Evolutionary conservation across 2,329 filamentous ascomycete species (phyloP), one percentile per base, ranked within the genome.

Genomic region (Scedosporium minutisporum): DNA sequence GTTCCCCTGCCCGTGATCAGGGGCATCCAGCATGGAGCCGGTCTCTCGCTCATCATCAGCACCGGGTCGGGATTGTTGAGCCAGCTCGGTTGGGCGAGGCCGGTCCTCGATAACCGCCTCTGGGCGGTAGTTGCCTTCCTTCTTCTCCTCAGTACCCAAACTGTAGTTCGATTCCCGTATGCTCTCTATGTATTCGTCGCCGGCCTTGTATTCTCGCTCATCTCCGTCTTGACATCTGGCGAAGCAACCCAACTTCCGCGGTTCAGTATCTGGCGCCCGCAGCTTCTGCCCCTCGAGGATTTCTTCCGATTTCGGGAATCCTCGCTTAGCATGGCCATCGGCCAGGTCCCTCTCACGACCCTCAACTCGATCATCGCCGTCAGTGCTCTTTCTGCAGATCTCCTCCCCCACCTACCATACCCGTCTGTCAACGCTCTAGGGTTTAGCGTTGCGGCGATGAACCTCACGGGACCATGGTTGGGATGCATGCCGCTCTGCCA

Each of bases 401-500:
- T 97, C 10, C 79, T 96, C 3, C 91, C 92, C 0, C 76, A 83
- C 1, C 74, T 88, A 3, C 82, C 83, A 0, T 67, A 87, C 0
- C 91, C 91, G 0, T 85, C 85, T 0, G 87, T 91, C 5, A 93
- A 91, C 0, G 80, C 86, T 0, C 80, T 97, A 33, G 93, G 93
- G 1, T 72, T 93, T 64, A 96, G 91, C 62, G 90, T 97, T 3
- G 87, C 88, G 0, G 69, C 80, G 1, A 96, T 96, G 85, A 97
- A 97, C 71, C 77, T 97, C 3, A 73, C 89, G 1, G 89, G 89
- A 16, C 93, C 90, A 69, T 96, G 91, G 90, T 96, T 96, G 69
- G 93, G 93, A 58, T 89, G 89, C 4, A 97, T 97, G 95, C 95
- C 93, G 3, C 87, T 95, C 3, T 97, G 95, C 71, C 95, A 97